These are phyloP conservation scores for Pleoardoris graminearum DNA, from an alignment of 2,329 filamentous ascomycete species.

Conservation along the genomic window DNA sequence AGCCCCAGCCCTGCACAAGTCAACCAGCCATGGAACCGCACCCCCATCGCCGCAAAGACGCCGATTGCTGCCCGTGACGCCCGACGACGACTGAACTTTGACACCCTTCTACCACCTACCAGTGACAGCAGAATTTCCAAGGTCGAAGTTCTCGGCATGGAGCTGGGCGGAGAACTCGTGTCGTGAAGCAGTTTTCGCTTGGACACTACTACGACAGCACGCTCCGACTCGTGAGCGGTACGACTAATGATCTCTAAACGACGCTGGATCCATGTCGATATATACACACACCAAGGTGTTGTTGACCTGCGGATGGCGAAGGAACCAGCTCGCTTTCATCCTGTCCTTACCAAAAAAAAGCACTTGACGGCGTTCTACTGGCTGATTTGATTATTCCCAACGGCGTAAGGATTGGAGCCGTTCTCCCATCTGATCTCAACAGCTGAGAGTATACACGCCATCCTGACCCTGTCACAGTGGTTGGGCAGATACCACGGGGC, in stretches of 20 bases:
- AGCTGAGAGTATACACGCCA: not conserved
- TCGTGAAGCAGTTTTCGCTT: no score
- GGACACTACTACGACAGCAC: conserved; percentile 16
- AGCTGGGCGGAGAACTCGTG: conserved; percentile 66
- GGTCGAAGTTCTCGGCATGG: conserved; percentile 63
- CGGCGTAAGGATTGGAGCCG: not conserved
- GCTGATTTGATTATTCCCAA: not conserved
- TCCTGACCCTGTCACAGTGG: not conserved
- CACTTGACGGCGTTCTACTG: conserved; percentile 22
- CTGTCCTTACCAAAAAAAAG: conserved; percentile 29
- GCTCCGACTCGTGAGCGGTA: conserved; percentile 12
- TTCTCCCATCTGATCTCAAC: not conserved
- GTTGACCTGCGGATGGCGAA: conserved; percentile 4
- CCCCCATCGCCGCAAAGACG: conserved; percentile 66
- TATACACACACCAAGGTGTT: conserved; percentile 12
- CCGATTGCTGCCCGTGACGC: conserved; percentile 69
- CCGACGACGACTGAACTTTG: conserved; percentile 80
- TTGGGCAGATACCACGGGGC: conserved; percentile 12
- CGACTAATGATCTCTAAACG: conserved; percentile 28
- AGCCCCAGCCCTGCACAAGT: conserved; percentile 88
- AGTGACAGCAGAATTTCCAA: conserved; percentile 51
- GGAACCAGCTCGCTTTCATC: conserved; percentile 3
- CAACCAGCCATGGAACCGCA: conserved; percentile 68
- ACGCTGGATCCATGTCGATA: conserved; percentile 16
- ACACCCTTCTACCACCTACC: conserved; percentile 66